Evolutionary conservation across 441 rosid species (phyloP).

Genomic region (California macrophylla): DNA sequence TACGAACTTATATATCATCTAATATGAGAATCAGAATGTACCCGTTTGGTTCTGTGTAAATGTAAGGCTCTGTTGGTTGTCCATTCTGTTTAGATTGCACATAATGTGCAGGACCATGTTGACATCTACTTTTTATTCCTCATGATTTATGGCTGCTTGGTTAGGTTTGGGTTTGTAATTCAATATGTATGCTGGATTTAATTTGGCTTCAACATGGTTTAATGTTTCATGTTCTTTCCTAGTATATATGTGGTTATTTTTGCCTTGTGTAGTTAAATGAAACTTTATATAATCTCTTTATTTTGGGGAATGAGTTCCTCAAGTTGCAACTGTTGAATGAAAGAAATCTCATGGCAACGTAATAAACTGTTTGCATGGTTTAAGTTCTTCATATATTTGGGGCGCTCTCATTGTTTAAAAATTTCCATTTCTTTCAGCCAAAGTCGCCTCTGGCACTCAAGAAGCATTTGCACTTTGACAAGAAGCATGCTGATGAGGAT

Average conservation of each 20-base stretch:
- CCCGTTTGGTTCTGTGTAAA: not conserved
- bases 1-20: not conserved
- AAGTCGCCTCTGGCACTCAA: constrained; percentile 33
- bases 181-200: not conserved
- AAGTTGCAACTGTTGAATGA: not conserved
- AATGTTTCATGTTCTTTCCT: not conserved
- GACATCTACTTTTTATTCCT: not conserved
- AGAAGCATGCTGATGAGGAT: constrained; percentile 65
- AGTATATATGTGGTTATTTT: not conserved
- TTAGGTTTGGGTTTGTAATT: not conserved
- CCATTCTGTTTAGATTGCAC: not conserved
- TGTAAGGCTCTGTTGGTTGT: not conserved
- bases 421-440: constrained; percentile 25
- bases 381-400: not conserved
- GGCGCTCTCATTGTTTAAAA: constrained; percentile 9
- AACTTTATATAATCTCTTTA: not conserved
- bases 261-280: not conserved
- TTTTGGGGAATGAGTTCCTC: not conserved
- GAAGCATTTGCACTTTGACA: constrained; percentile 41
- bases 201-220: not conserved
- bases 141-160: not conserved
- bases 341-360: not conserved
- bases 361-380: too few relatives aligned
- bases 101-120: not conserved
- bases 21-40: not conserved